Percentiles rank a stretch among this genome's conserved stretches.
Conservation (phyloP, 306 rosid species). For the Castanospermum australe region DNA sequence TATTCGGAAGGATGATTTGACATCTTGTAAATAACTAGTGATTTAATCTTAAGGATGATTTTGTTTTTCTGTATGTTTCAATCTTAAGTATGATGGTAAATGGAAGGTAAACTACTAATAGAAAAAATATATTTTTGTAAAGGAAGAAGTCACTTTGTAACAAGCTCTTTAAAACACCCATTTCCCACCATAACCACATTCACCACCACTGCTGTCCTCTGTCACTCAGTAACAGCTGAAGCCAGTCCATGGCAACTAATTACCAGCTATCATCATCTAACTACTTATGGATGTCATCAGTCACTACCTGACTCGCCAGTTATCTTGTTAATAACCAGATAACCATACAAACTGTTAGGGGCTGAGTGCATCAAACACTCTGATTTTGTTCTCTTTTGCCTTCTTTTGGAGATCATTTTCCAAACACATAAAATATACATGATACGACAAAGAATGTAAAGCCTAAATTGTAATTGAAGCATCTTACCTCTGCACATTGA, state of each 20-base stretch:
- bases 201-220: background rate
- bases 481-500: constrained; percentile 78
- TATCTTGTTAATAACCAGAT: background rate
- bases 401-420: background rate
- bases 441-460: background rate
- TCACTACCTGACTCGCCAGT: background rate
- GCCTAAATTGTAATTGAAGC: background rate
- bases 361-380: background rate
- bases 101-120: background rate
- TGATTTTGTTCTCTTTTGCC: background rate
- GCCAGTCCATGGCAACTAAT: background rate
- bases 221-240: background rate
- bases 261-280: background rate
- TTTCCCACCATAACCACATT: background rate
- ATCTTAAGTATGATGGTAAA: background rate
- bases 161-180: background rate
- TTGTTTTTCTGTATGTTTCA: background rate
- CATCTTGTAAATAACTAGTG: background rate
- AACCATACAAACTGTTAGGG: background rate
- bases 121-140: background rate
- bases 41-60: background rate
- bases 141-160: background rate
- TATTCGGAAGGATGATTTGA: background rate
- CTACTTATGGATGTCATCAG: background rate
- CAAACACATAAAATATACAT: background rate